Percentiles rank a stretch among this genome's conserved stretches.
phyloP scores from a whole-genome alignment of 176 grass and related monocot genomes.

The Aegilops sharonensis region DNA sequence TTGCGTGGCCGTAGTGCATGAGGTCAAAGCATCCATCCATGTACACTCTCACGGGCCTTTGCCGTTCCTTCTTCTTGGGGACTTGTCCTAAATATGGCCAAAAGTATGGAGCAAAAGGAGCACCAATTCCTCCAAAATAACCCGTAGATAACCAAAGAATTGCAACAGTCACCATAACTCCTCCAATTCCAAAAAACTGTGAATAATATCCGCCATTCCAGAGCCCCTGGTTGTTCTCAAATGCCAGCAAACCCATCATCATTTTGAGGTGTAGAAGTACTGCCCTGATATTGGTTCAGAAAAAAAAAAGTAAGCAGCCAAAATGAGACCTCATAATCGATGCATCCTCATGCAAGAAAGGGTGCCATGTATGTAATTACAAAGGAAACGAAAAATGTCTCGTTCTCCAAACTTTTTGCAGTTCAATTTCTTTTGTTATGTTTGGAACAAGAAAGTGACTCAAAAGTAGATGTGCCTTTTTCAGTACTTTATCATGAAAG shows the following conservation, averaged over 20 bases:
- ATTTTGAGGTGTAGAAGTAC: constrained; percentile 11
- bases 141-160: constrained; percentile 72
- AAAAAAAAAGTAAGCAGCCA: constrained; percentile 11
- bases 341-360: not conserved
- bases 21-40: constrained; percentile 97
- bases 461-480: constrained; percentile 1
- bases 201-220: constrained; percentile 68
- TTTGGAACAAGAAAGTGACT: constrained; percentile 21
- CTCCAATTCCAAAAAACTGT: constrained; percentile 75
- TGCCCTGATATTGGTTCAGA: constrained; percentile 26
- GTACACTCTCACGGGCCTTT: constrained; percentile 80
- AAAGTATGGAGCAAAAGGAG: constrained; percentile 62
- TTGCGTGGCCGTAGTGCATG: constrained; percentile 91
- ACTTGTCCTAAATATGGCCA: constrained; percentile 68
- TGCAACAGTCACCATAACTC: constrained; percentile 66
- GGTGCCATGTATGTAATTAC: not conserved
- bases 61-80: constrained; percentile 53
- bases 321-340: constrained; percentile 28
- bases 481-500: constrained; percentile 16
- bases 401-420: constrained; percentile 6
- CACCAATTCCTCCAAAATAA: constrained; percentile 72
- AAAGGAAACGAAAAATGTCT: constrained; percentile 1
- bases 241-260: constrained; percentile 62
- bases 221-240: constrained; percentile 68
- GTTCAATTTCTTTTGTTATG: not conserved